phyloP scores from a whole-genome alignment of 805 yeast species.

The Candida hispaniensis region DNA sequence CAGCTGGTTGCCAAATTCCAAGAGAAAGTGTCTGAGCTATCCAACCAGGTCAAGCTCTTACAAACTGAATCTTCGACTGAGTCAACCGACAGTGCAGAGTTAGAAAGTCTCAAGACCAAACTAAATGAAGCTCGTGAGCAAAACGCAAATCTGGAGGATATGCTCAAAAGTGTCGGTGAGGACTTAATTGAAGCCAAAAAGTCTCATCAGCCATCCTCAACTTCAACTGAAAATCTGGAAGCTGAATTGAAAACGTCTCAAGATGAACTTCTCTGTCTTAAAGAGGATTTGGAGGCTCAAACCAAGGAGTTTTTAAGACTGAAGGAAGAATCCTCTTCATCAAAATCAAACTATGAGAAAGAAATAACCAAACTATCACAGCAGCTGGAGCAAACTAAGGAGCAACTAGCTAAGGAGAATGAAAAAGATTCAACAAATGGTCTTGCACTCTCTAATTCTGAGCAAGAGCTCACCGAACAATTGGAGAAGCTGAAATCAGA shows the following conservation, averaged over 20 bases:
- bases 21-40: slow-evolving; percentile 7
- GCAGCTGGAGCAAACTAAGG: slow-evolving; percentile 20
- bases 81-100: background rate
- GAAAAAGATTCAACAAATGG: too few relatives aligned
- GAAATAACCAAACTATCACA: too few relatives aligned
- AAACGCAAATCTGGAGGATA: background rate
- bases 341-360: slow-evolving; percentile 23
- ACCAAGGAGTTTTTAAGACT: slow-evolving; percentile 20
- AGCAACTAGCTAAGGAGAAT: too few relatives aligned
- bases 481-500: too few relatives aligned
- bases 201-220: too few relatives aligned
- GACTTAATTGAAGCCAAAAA: slow-evolving; percentile 63
- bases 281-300: slow-evolving; percentile 23
- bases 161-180: slow-evolving; percentile 57
- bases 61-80: slow-evolving; percentile 1
- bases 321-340: slow-evolving; percentile 25
- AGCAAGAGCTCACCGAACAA: too few relatives aligned
- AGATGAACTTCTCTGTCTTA: too few relatives aligned
- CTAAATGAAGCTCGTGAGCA: background rate
- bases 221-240: too few relatives aligned
- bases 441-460: too few relatives aligned
- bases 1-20: slow-evolving; percentile 11
- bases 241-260: too few relatives aligned
- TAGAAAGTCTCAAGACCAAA: too few relatives aligned
- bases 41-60: slow-evolving; percentile 10